Evolutionary conservation across 805 yeast genomes (phyloP).

Genomic region (Barnettozyma sp.): DNA sequence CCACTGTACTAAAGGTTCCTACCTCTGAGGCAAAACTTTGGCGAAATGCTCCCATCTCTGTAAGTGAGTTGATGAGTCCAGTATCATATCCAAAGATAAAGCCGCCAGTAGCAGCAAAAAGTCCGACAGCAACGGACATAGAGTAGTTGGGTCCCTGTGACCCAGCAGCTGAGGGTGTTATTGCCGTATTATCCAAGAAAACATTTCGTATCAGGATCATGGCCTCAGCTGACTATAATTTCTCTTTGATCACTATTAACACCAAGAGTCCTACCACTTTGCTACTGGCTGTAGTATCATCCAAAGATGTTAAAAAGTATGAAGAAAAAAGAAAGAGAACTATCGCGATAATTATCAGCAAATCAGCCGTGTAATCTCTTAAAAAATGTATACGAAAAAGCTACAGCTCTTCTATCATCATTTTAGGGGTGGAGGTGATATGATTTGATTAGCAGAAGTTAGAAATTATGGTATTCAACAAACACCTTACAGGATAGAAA

Average conservation of each 20-base stretch:
- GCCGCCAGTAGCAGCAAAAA: conserved; percentile 87
- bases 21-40: conserved; percentile 45
- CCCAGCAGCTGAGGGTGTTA: conserved; percentile 16
- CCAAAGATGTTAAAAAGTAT: too few species aligned
- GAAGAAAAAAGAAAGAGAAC: too few species aligned
- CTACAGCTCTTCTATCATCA: too few species aligned
- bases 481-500: too few species aligned
- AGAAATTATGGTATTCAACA: neutral
- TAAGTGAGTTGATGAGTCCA: conserved; percentile 70
- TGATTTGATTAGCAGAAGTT: too few species aligned
- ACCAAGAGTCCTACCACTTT: too few species aligned
- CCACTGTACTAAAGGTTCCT: conserved; percentile 45
- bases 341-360: too few species aligned
- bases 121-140: conserved; percentile 68
- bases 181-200: conserved; percentile 14
- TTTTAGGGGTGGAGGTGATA: too few species aligned
- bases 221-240: conserved; percentile 1
- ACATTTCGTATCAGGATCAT: conserved; percentile 17
- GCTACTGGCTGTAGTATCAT: too few species aligned
- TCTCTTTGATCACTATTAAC: too few species aligned
- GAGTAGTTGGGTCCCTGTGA: conserved; percentile 41
- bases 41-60: conserved; percentile 68
- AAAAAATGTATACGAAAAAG: too few species aligned
- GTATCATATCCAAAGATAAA: conserved; percentile 88
- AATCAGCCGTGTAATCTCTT: too few species aligned